A percentile compares a stretch with the other conserved stretches of the same genome.
These are phyloP conservation scores for Tylopilus sp. DNA, from an alignment of 768 basidiomycete genomes.

Conservation along the genomic window DNA sequence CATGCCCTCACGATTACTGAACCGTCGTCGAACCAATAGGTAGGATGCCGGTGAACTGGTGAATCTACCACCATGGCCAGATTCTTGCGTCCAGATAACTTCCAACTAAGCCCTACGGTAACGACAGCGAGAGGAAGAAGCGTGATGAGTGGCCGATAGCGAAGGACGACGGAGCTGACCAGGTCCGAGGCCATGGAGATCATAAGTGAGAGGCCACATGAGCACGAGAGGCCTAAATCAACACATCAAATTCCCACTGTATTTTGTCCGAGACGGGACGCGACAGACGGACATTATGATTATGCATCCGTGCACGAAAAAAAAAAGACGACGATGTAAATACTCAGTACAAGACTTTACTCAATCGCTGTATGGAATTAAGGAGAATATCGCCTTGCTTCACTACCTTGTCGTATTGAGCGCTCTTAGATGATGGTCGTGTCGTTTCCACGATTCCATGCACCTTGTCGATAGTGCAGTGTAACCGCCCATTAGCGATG, in stretches of 20 bases:
- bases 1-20: constrained; percentile 47
- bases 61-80: not conserved
- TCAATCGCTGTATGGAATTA: constrained; percentile 82
- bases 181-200: not conserved
- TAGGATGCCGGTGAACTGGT: constrained; percentile 36
- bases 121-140: constrained; percentile 7
- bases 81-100: not conserved
- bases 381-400: constrained; percentile 89
- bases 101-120: constrained; percentile 6
- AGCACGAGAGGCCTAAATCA: not conserved
- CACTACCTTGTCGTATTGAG: constrained; percentile 90
- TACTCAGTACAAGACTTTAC: constrained; percentile 74
- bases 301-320: not conserved
- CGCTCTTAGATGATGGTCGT: constrained; percentile 68
- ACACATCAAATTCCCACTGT: not conserved
- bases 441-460: constrained; percentile 91
- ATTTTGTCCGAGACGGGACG: too few relatives aligned
- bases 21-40: constrained; percentile 68
- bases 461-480: constrained; percentile 94
- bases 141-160: constrained; percentile 4
- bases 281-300: too few relatives aligned
- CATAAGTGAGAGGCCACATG: not conserved
- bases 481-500: constrained; percentile 82
- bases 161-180: not conserved
- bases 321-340: not conserved